Percentiles rank a stretch among this genome's conserved stretches.
These are phyloP conservation scores for Sporothrix mexicana DNA, from an alignment of 2,329 filamentous ascomycete species.

Conservation along the genomic window DNA sequence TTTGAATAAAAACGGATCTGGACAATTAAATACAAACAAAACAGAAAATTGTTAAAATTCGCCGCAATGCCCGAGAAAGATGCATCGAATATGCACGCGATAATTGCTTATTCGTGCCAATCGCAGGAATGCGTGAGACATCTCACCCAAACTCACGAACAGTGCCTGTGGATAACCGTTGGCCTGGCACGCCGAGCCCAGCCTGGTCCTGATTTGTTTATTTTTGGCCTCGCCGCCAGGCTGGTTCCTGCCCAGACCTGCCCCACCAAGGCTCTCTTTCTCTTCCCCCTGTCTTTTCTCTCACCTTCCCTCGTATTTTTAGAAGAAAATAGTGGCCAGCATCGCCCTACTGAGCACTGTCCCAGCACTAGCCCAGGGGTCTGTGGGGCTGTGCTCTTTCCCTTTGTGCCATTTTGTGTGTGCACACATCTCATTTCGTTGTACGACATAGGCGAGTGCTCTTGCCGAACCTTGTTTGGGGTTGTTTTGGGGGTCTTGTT, in stretches of 20 bases:
- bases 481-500: not conserved
- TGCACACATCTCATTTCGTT: not conserved
- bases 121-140: slow-evolving; percentile 5
- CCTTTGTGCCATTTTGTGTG: not conserved
- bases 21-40: too few species aligned
- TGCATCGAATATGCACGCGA: not conserved
- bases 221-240: slow-evolving; percentile 12
- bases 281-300: not conserved
- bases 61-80: too few species aligned
- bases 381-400: slow-evolving; percentile 24
- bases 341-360: slow-evolving; percentile 1
- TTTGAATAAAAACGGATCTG: too few species aligned
- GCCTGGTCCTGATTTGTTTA: slow-evolving; percentile 23
- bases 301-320: slow-evolving; percentile 10
- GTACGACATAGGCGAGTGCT: not conserved
- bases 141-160: slow-evolving; percentile 1
- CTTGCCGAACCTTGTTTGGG: slow-evolving; percentile 20
- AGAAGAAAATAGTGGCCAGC: not conserved
- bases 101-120: slow-evolving; percentile 11
- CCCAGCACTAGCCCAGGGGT: slow-evolving; percentile 25
- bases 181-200: slow-evolving; percentile 15
- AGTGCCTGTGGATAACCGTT: not conserved
- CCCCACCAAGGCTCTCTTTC: slow-evolving; percentile 19
- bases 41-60: too few species aligned
- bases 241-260: slow-evolving; percentile 10